Conservation (phyloP, 108 stramenopile genomes). For the Pseudonitzschia pungens region DNA sequence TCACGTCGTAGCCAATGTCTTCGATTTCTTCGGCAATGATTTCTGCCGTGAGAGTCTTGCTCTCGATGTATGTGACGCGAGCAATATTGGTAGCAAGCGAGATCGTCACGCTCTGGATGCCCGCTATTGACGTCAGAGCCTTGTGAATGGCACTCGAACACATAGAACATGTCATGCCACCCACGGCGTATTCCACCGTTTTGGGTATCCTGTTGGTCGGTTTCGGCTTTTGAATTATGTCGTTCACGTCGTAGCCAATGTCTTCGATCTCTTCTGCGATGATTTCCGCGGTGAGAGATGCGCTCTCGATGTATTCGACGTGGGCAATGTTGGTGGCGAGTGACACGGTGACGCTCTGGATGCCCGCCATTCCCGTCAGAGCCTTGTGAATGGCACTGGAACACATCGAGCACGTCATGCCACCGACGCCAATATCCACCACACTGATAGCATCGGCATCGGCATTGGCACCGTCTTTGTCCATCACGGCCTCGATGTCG, state of each 20-base stretch:
- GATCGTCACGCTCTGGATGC: conserved; percentile 26
- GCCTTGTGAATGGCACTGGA: conserved; percentile 31
- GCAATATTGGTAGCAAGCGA: conserved; percentile 37
- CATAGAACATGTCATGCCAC: conserved; percentile 34
- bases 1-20: too few relatives aligned
- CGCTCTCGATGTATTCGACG: conserved; percentile 30
- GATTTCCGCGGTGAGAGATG: conserved; percentile 2
- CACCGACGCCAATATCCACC: conserved; percentile 41
- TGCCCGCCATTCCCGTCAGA: conserved; percentile 22
- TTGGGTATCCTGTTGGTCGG: not conserved
- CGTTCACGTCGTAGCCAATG: conserved; percentile 44
- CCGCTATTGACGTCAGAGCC: conserved; percentile 22
- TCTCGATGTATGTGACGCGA: conserved; percentile 14
- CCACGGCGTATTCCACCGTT: conserved; percentile 27
- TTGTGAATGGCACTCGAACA: conserved; percentile 23
- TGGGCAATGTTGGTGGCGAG: conserved; percentile 44
- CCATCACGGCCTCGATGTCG: not conserved
- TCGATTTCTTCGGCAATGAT: too few relatives aligned
- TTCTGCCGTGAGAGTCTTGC: too few relatives aligned
- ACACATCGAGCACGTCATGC: conserved; percentile 61
- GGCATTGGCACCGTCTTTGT: not conserved
- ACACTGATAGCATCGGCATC: conserved; percentile 13
- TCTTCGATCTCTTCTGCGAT: conserved; percentile 43
- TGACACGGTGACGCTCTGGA: conserved; percentile 27
- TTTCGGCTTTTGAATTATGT: not conserved